Evolutionary conservation across 306 rosid species (phyloP), one percentile per base, ranked within the genome.

Genomic region (Cucumis melo): DNA sequence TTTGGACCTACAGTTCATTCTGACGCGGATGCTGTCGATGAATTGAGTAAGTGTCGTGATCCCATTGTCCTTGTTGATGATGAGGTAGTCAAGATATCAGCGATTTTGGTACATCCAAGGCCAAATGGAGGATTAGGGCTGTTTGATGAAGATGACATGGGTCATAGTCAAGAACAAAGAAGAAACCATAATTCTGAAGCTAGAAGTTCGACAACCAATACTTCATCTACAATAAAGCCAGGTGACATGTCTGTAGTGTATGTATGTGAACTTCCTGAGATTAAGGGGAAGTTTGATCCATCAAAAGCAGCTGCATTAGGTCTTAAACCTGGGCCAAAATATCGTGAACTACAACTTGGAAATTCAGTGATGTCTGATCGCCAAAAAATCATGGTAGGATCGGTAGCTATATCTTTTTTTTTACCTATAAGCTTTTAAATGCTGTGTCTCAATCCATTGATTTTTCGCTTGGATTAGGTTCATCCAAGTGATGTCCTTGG

Each of bases 171-270:
- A 48, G 79, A 76, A 60, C 83, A 74, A 68, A 77, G 78, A 59
- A 61, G 55, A 70, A 79, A 58, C 80, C 80, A 75, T 65, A 62
- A 46, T 79, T 74, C 79, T 44, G 80, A 78, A 50, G 78, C 75
- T 63, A 77, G 54, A 74, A 82, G 80, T 75, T 80, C 84, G 66
- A 80, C 80, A 36, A 57, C 74, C 10, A 79, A 80, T 79, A 70
- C 55, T 51, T 67, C 74, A 71, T 73, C 83, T 46, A 60, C 55
- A 51, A 80, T 59, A 81, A 88, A 90, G 83, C 90, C 90, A 75
- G 96, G 97, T 50, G 98, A 94, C 79, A 85, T 87, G 89, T 91
- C 98, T 85, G 97, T 94, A 17, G 83, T 91, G 36, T 94, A 94
- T 84, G 72, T 91, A 63, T 90, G 96, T 58, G 96, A 94, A 82